phyloP scores from a whole-genome alignment of 345 rosid genomes.

The Salix arbutifolia region DNA sequence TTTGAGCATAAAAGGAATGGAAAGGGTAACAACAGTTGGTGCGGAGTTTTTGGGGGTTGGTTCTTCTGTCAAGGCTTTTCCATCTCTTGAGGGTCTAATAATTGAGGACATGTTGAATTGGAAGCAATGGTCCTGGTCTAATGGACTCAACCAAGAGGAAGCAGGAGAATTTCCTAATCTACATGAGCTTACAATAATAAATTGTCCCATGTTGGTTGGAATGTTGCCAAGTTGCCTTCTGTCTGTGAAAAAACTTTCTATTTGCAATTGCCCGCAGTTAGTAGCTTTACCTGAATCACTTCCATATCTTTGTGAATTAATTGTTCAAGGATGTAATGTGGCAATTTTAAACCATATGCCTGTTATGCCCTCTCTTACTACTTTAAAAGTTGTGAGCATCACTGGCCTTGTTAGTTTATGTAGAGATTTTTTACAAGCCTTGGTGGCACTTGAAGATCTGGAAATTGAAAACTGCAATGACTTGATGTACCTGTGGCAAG shows the following conservation, averaged over 20 bases:
- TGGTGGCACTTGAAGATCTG: slow-evolving; percentile 8
- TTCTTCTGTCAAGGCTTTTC: slow-evolving; percentile 8
- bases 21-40: slow-evolving; percentile 3
- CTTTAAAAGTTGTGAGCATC: slow-evolving; percentile 5
- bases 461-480: slow-evolving; percentile 8
- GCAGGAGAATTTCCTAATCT: background rate
- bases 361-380: slow-evolving; percentile 12
- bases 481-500: slow-evolving; percentile 8
- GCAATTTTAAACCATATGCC: background rate
- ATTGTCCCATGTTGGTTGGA: slow-evolving; percentile 10
- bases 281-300: slow-evolving; percentile 1
- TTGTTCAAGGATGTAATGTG: background rate
- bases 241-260: background rate
- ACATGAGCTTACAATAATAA: background rate
- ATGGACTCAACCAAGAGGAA: background rate
- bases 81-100: slow-evolving; percentile 2
- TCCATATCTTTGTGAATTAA: slow-evolving; percentile 4
- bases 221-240: slow-evolving; percentile 1
- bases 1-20: slow-evolving; percentile 5
- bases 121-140: slow-evolving; percentile 10
- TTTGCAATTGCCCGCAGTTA: slow-evolving; percentile 1
- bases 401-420: background rate
- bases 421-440: background rate
- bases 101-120: slow-evolving; percentile 16
- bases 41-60: slow-evolving; percentile 9